Percentiles rank a stretch among this genome's conserved stretches.
These are phyloP conservation scores for Euclidium syriacum DNA, from an alignment of 345 rosid species.

Conservation along the genomic window DNA sequence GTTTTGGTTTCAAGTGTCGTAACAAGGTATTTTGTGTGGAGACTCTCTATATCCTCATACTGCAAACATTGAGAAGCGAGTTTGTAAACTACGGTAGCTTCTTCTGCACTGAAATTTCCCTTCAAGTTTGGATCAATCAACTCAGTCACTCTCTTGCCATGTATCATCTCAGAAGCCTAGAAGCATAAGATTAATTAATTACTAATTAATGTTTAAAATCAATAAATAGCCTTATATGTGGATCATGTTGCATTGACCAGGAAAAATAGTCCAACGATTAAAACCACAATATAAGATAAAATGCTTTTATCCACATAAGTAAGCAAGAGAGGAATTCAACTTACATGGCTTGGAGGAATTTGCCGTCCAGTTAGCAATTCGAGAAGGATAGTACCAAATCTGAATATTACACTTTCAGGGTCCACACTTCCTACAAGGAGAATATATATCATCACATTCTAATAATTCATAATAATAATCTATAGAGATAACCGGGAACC, in stretches of 20 bases:
- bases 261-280: not conserved
- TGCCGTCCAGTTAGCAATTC: slow-evolving; percentile 74
- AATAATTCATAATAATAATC: not conserved
- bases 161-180: slow-evolving; percentile 89
- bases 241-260: not conserved
- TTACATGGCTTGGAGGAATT: slow-evolving; percentile 82
- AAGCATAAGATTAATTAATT: not conserved
- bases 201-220: no score
- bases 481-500: not conserved
- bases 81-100: slow-evolving; percentile 71
- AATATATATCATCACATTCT: slow-evolving; percentile 8
- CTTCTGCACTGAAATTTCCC: slow-evolving; percentile 73
- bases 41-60: slow-evolving; percentile 66
- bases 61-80: slow-evolving; percentile 85
- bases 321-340: slow-evolving; percentile 14
- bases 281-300: not conserved
- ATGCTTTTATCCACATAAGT: not conserved
- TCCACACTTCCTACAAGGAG: slow-evolving; percentile 61
- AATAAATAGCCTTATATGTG: not conserved
- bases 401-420: slow-evolving; percentile 62
- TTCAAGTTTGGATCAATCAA: slow-evolving; percentile 85
- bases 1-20: slow-evolving; percentile 56
- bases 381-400: slow-evolving; percentile 74
- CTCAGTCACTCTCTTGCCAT: slow-evolving; percentile 54
- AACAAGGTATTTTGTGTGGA: slow-evolving; percentile 61